These are phyloP conservation scores for Przewalskia tangutica DNA, from an alignment of 257 asterid species.

Conservation along the genomic window DNA sequence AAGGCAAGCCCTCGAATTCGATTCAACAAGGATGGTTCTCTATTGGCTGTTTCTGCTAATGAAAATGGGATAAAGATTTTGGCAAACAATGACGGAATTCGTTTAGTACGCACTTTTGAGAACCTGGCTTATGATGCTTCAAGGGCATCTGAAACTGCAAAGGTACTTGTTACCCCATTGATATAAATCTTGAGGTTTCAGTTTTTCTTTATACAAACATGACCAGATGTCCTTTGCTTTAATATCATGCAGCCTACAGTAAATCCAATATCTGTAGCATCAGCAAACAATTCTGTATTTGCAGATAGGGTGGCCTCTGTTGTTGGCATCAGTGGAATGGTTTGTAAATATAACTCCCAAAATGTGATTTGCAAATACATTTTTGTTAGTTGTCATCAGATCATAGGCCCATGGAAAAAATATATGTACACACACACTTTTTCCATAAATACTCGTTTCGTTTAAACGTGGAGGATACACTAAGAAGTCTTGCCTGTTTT, in stretches of 20 bases:
- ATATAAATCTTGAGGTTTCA: conserved; percentile 2
- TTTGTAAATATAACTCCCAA: conserved; percentile 13
- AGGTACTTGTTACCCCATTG: conserved; percentile 30
- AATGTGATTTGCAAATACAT: neutral
- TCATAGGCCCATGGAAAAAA: neutral
- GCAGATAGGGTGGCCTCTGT: conserved; percentile 56
- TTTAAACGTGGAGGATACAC: neutral
- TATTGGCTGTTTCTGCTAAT: conserved; percentile 74
- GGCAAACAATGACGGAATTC: conserved; percentile 73
- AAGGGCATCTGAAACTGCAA: conserved; percentile 52
- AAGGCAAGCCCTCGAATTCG: conserved; percentile 94
- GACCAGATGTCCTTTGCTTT: conserved; percentile 7
- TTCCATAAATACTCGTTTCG: neutral
- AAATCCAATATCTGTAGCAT: conserved; percentile 35
- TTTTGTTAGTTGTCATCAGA: neutral
- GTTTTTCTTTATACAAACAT: neutral
- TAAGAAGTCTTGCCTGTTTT: neutral
- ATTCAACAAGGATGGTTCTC: conserved; percentile 82
- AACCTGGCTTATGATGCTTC: conserved; percentile 67
- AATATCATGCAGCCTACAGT: conserved; percentile 46
- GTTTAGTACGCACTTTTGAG: conserved; percentile 60
- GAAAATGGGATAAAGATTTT: conserved; percentile 79
- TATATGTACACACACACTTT: neutral
- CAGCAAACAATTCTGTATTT: conserved; percentile 53
- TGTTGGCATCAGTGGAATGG: conserved; percentile 63